Conservation (phyloP, 2,329 filamentous ascomycete species). For the Scorias spongiosa region DNA sequence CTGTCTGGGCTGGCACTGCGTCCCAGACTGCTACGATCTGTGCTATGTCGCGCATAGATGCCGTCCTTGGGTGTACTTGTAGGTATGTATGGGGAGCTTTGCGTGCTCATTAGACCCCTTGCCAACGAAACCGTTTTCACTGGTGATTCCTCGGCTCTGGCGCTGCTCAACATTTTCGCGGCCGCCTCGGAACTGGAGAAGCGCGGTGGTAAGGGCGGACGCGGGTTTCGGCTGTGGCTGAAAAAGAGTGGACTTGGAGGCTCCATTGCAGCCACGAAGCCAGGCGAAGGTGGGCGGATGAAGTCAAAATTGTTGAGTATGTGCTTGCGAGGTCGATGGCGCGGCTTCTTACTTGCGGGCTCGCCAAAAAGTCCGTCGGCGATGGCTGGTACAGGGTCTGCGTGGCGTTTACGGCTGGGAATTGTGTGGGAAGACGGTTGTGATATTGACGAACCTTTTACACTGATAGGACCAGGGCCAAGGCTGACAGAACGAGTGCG, state of each 20-base stretch:
- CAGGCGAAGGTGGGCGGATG: slow-evolving; percentile 2
- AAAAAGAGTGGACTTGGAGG: slow-evolving; percentile 39
- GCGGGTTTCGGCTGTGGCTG: slow-evolving; percentile 28
- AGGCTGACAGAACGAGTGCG: not conserved
- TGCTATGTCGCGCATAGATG: slow-evolving; percentile 29
- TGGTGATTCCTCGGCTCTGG: slow-evolving; percentile 32
- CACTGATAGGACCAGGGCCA: not conserved
- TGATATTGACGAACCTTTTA: too few relatives aligned
- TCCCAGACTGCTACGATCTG: slow-evolving; percentile 16
- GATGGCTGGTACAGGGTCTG: not conserved
- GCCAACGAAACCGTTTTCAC: slow-evolving; percentile 38
- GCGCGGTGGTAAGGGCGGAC: slow-evolving; percentile 34
- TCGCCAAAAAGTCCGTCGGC: not conserved
- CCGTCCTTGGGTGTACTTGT: slow-evolving; percentile 24
- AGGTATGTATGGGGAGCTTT: slow-evolving; percentile 2
- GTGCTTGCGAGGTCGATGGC: slow-evolving; percentile 5
- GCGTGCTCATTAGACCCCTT: slow-evolving; percentile 26
- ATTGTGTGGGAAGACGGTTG: too few relatives aligned
- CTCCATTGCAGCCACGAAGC: slow-evolving; percentile 7
- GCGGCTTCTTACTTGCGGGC: not conserved
- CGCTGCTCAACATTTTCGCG: slow-evolving; percentile 41
- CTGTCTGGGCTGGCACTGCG: slow-evolving; percentile 15
- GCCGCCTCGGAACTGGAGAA: slow-evolving; percentile 44
- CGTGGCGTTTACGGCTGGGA: not conserved
- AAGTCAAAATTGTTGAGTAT: slow-evolving; percentile 15